A percentile compares a stretch with the other conserved stretches of the same genome.
These are phyloP conservation scores for Candida khao-thaluensis DNA, from an alignment of 805 yeast species.

Conservation along the genomic window DNA sequence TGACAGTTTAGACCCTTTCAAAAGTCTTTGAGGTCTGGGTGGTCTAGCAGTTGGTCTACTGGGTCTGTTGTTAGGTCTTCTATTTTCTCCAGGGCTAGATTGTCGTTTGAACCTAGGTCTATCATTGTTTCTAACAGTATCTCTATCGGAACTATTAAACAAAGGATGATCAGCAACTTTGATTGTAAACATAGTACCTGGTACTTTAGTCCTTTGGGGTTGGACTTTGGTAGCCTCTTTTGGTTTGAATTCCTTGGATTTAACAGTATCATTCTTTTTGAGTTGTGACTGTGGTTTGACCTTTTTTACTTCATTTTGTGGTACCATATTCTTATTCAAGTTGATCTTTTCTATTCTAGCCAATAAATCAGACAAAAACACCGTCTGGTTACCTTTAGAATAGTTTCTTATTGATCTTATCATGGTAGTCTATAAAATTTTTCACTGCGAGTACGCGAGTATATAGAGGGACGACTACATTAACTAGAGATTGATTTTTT, in stretches of 20 bases:
- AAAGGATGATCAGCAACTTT: slow-evolving; percentile 23
- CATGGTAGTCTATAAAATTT: slow-evolving; percentile 5
- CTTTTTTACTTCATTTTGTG: not conserved
- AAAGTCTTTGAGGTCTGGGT: slow-evolving; percentile 1
- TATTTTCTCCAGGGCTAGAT: slow-evolving; percentile 5
- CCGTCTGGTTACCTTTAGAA: slow-evolving; percentile 13
- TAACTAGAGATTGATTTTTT: too few species aligned
- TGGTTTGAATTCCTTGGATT: not conserved
- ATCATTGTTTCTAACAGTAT: not conserved
- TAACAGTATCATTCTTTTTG: not conserved
- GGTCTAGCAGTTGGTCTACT: slow-evolving; percentile 4
- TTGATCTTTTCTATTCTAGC: slow-evolving; percentile 31
- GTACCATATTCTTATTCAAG: slow-evolving; percentile 6
- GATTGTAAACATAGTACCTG: slow-evolving; percentile 6
- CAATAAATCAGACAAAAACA: slow-evolving; percentile 36
- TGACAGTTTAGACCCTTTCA: slow-evolving; percentile 7
- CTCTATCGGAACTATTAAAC: slow-evolving; percentile 8
- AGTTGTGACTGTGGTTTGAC: slow-evolving; percentile 1
- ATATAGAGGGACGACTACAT: too few species aligned
- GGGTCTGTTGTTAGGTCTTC: not conserved
- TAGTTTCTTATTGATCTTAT: slow-evolving; percentile 11
- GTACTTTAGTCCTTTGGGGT: slow-evolving; percentile 1
- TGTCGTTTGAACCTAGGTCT: slow-evolving; percentile 5
- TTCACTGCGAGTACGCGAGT: slow-evolving; percentile 1
- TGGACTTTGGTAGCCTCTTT: not conserved